Conservation (phyloP, 2,329 filamentous ascomycete species). For the Cladosporium sp. region DNA sequence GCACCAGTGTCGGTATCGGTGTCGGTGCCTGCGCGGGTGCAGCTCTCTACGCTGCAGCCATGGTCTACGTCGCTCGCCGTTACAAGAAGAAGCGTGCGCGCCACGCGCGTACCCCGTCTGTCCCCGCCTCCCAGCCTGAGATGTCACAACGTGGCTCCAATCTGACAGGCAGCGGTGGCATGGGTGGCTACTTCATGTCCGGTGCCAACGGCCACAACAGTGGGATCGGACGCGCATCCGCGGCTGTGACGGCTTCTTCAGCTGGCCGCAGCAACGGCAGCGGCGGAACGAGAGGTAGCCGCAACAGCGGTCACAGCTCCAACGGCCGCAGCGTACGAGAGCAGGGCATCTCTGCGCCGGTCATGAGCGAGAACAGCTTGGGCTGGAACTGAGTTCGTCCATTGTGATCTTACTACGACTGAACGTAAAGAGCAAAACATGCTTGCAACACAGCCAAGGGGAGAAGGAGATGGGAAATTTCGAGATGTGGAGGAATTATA, state of each 20-base stretch:
- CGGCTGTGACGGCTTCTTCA: conserved; percentile 15
- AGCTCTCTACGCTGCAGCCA: conserved; percentile 85
- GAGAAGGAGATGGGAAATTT: neutral
- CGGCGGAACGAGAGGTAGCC: conserved; percentile 38
- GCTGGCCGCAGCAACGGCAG: conserved; percentile 39
- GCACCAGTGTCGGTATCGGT: conserved; percentile 54
- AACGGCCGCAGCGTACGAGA: conserved; percentile 64
- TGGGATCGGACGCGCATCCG: conserved; percentile 27
- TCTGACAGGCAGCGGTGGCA: conserved; percentile 34
- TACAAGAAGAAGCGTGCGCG: conserved; percentile 74
- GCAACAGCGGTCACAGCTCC: conserved; percentile 62
- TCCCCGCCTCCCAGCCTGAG: conserved; percentile 66
- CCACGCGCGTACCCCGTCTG: conserved; percentile 75
- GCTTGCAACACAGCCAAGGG: neutral
- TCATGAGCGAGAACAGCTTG: conserved; percentile 90
- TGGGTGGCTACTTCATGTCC: conserved; percentile 63
- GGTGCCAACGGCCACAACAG: conserved; percentile 55
- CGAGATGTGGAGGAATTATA: neutral
- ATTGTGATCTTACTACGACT: neutral
- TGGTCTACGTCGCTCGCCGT: conserved; percentile 88
- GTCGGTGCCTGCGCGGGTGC: conserved; percentile 50
- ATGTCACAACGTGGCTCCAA: conserved; percentile 41
- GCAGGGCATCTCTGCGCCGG: conserved; percentile 80
- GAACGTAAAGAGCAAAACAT: neutral
- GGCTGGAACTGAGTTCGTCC: conserved; percentile 75